Evolutionary conservation across 345 rosid species (phyloP).

Genomic region (Gossypium longicalyx): DNA sequence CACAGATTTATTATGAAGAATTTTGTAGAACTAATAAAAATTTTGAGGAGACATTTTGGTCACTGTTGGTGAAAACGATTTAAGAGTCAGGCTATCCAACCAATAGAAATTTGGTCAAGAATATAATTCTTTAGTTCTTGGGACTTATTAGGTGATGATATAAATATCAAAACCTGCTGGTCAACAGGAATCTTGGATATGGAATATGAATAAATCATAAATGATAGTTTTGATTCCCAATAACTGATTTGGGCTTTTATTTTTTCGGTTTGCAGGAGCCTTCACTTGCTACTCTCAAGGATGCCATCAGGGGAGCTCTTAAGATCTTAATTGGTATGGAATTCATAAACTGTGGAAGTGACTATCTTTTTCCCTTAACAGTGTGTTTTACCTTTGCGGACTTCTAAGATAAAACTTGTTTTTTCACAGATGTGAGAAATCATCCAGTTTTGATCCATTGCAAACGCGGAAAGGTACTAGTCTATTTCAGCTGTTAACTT

Average conservation of each 20-base stretch:
- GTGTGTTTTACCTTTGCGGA: background rate
- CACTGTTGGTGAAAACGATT: background rate
- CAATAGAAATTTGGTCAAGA: no score
- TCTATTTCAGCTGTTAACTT: background rate
- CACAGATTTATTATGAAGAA: background rate
- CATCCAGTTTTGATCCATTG: constrained; percentile 86
- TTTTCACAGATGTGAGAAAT: constrained; percentile 65
- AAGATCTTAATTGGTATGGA: constrained; percentile 61
- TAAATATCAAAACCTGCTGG: no score
- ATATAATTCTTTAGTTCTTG: no score
- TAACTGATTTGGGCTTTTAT: no score
- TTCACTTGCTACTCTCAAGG: constrained; percentile 43
- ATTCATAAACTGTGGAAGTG: background rate
- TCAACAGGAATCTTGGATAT: no score
- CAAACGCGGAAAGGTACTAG: constrained; percentile 72
- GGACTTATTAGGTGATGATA: no score
- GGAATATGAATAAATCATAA: no score
- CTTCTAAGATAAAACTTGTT: constrained; percentile 4
- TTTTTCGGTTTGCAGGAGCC: constrained; percentile 41
- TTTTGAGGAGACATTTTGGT: background rate
- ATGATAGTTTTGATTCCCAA: no score
- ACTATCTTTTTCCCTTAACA: background rate
- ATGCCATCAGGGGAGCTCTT: constrained; percentile 52
- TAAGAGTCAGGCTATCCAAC: no score
- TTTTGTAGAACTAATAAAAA: background rate